Conservation (phyloP, 306 rosid genomes). For the Rubus parviflorus region DNA sequence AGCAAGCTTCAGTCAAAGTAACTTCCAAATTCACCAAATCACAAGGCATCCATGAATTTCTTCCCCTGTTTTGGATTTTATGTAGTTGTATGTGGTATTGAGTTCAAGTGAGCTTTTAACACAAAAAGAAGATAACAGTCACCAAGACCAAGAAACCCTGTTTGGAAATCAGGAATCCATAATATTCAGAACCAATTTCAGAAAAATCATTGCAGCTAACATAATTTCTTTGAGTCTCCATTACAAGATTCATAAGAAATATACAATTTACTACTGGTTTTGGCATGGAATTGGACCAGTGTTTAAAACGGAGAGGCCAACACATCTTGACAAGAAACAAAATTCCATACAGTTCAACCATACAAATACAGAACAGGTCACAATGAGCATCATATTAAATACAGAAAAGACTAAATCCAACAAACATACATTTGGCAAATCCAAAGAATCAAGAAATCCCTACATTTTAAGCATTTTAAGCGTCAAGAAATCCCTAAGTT, state of each 20-base stretch:
- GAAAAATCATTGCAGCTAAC: background rate
- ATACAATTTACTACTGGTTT: background rate
- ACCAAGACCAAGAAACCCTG: background rate
- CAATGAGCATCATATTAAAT: background rate
- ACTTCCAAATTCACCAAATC: constrained; percentile 6
- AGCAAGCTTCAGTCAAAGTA: background rate
- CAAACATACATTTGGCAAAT: background rate
- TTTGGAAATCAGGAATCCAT: background rate
- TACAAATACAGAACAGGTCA: background rate
- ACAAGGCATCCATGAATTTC: background rate
- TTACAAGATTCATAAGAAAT: background rate
- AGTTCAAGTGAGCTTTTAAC: background rate
- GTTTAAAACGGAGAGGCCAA: too few species aligned
- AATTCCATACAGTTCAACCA: background rate
- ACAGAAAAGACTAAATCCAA: too few species aligned
- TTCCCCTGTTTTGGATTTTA: background rate
- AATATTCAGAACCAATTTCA: background rate
- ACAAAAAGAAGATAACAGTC: background rate
- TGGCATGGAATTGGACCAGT: background rate
- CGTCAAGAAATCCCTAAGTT: background rate
- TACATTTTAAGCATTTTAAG: background rate
- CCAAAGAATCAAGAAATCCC: too few species aligned
- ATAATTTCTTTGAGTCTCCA: background rate
- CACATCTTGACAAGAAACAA: background rate
- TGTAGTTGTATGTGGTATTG: background rate